Conservation (phyloP, 352 stramenopile genomes). For the Pythium graminicola region DNA sequence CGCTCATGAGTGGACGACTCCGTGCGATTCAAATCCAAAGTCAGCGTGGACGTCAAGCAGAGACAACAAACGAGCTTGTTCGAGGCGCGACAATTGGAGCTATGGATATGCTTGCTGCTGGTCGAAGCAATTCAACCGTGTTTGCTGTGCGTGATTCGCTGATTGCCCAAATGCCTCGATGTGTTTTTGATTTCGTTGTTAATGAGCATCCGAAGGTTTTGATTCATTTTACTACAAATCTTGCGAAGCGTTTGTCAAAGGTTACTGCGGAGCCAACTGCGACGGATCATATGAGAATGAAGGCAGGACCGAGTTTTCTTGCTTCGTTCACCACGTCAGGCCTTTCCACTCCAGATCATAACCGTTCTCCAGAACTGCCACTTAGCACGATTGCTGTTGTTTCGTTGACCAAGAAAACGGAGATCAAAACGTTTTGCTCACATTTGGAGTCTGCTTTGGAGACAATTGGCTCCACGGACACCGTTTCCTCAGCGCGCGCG, state of each 20-base stretch:
- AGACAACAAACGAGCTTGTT: conserved; percentile 77
- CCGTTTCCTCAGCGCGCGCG: conserved; percentile 69
- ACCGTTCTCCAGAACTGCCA: conserved; percentile 28
- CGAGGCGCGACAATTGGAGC: conserved; percentile 70
- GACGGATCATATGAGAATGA: conserved; percentile 30
- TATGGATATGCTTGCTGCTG: conserved; percentile 75
- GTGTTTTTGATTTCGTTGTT: conserved; percentile 83
- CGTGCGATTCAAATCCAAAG: conserved; percentile 64
- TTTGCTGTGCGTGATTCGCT: conserved; percentile 83
- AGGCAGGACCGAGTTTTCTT: conserved; percentile 40
- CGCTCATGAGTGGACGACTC: conserved; percentile 68
- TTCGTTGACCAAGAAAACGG: conserved; percentile 64
- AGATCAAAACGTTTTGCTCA: conserved; percentile 69
- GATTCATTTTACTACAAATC: conserved; percentile 73
- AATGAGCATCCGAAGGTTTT: conserved; percentile 56
- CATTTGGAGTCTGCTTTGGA: conserved; percentile 55
- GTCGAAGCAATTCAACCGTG: conserved; percentile 69
- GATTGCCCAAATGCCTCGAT: conserved; percentile 82
- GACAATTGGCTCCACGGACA: conserved; percentile 56
- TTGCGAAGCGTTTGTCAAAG: conserved; percentile 56
- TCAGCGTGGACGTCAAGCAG: conserved; percentile 50
- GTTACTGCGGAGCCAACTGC: conserved; percentile 29
- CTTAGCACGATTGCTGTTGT: conserved; percentile 74
- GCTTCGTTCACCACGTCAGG: conserved; percentile 45
- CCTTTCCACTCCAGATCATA: conserved; percentile 18